Evolutionary conservation across 495 filamentous ascomycete species (phyloP).

Genomic region (Xylaria longipes): DNA sequence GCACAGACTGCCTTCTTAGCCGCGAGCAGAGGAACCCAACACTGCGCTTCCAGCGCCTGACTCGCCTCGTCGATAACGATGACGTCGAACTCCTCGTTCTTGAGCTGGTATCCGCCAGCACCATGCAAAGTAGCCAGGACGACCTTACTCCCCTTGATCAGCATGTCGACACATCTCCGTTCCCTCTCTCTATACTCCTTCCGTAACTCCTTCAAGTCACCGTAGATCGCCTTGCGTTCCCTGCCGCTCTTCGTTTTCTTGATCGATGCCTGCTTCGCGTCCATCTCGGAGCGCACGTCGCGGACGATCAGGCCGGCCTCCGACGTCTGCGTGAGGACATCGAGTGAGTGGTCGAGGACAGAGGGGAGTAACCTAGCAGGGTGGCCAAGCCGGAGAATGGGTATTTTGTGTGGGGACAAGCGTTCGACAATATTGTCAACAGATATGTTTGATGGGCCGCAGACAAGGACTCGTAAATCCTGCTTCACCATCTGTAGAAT

Average conservation of each 20-base stretch:
- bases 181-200: conserved; percentile 91
- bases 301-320: conserved; percentile 90
- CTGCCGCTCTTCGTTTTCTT: conserved; percentile 82
- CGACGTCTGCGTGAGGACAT: conserved; percentile 89
- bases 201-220: conserved; percentile 80
- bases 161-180: conserved; percentile 73
- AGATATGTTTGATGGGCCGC: conserved; percentile 93
- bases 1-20: conserved; percentile 89
- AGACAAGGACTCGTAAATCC: conserved; percentile 81
- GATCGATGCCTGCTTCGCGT: conserved; percentile 86
- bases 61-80: conserved; percentile 96
- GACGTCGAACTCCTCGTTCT: conserved; percentile 84
- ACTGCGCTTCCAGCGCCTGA: conserved; percentile 95
- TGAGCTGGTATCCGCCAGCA: conserved; percentile 84
- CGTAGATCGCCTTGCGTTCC: conserved; percentile 83
- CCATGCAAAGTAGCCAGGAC: conserved; percentile 94
- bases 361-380: conserved; percentile 90
- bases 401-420: conserved; percentile 78
- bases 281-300: conserved; percentile 91
- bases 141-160: conserved; percentile 80
- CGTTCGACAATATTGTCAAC: conserved; percentile 99
- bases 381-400: conserved; percentile 89
- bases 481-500: conserved; percentile 82
- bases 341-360: conserved; percentile 86
- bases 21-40: conserved; percentile 88